Evolutionary conservation across 305 asterid genomes (phyloP).

Genomic region (Ilex paraguariensis): DNA sequence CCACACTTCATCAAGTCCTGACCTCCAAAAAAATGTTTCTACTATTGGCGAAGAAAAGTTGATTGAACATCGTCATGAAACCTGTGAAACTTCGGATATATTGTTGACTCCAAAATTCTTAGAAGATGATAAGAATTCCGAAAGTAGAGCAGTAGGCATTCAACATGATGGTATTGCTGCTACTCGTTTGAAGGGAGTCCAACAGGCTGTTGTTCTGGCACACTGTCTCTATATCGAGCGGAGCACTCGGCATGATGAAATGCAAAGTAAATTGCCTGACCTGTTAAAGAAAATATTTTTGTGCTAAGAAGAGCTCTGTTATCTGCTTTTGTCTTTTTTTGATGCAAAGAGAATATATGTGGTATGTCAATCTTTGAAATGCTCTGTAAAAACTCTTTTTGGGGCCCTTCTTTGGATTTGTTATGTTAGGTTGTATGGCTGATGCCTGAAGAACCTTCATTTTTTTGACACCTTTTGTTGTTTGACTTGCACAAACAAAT

Average conservation of each 20-base stretch:
- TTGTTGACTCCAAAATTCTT: constrained; percentile 72
- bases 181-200: constrained; percentile 53
- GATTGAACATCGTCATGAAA: constrained; percentile 46
- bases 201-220: constrained; percentile 83
- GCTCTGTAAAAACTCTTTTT: no score
- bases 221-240: constrained; percentile 70
- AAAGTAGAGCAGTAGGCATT: constrained; percentile 29
- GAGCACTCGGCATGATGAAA: constrained; percentile 69
- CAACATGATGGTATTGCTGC: constrained; percentile 32
- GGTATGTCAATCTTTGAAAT: no score
- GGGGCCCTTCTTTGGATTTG: no score
- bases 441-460: no score
- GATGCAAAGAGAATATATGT: no score
- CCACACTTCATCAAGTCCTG: constrained; percentile 22
- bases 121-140: constrained; percentile 36
- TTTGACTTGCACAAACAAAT: no score
- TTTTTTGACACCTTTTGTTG: no score
- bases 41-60: constrained; percentile 24
- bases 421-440: no score
- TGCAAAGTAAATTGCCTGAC: constrained; percentile 43
- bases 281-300: no score
- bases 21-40: constrained; percentile 20
- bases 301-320: no score
- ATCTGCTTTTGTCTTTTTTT: no score
- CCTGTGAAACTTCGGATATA: constrained; percentile 71